Base-by-base conservation (phyloP, 1,139 yeast genomes). In the Kluyveromyces sp. region DNA sequence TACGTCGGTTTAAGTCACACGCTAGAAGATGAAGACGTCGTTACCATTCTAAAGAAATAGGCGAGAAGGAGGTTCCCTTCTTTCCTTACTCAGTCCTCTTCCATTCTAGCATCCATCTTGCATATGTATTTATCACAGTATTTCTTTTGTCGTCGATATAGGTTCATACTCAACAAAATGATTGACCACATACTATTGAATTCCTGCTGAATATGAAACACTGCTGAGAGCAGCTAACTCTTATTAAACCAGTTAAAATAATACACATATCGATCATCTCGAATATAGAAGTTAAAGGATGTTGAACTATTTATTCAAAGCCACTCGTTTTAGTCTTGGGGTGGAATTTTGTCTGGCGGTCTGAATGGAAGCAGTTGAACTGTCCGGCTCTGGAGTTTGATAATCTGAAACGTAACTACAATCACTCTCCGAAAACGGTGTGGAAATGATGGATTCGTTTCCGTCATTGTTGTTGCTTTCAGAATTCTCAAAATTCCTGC, bases 21-120 rank as follows among this genome's bases (percentile, higher is more conserved):
- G 8, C 71, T 92, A 54, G 83, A 82, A 66, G 99, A 92, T 65
- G 98, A 92, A 67, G 99, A 92, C 68, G 98, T 94, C 29, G 94
- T 92, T 44, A 89, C 98, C 26, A 87, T 92, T 57, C 75, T 89
- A 68, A 89, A 88, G 71, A 87, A 84, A 58, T 74, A 60, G 47
- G 3, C 12, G 7, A 4, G 17, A 13, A 12, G 19, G 7, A 25
- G 15, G 8, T 34, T 28, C 35, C n/a, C 13, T 13, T 18, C 36
- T 8, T 33, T 19, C 12, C 29, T 29, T 28, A 11, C 33, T 17
- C 25, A 8, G 13, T 37, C 26, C 15, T 18, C 40, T 18, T 37
- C 12, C 33, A 12, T 15, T 16, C 13, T 37, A 16, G 26, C 40
- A 30, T 37, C 17, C 29, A 33, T 17, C 20, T 15, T 33, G 36